Percentiles rank a stretch among this genome's conserved stretches.
Evolutionary conservation across 2,329 filamentous ascomycete genomes (phyloP).

Genomic region (Alternaria angustiovoidea): DNA sequence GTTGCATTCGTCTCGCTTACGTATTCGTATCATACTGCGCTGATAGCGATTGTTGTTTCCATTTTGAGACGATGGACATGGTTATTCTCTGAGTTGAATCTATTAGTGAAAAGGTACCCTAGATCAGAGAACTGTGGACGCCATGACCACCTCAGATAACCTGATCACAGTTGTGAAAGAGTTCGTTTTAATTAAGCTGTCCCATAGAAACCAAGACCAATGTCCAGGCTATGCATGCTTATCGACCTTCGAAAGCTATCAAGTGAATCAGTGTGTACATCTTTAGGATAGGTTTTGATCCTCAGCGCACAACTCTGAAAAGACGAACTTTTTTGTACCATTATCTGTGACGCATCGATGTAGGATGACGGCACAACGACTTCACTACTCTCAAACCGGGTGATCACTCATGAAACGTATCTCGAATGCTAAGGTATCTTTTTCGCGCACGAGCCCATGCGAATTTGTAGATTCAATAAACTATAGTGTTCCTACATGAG

Average conservation of each 20-base stretch:
- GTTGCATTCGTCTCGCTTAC: background rate
- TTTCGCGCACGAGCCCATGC: slow-evolving; percentile 38
- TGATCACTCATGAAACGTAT: background rate
- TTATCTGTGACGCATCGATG: background rate
- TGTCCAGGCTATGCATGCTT: too few relatives aligned
- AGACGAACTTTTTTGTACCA: too few relatives aligned
- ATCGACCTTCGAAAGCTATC: too few relatives aligned
- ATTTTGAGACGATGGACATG: background rate
- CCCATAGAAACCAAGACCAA: too few relatives aligned
- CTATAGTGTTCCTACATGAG: slow-evolving; percentile 23
- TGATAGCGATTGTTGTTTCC: background rate
- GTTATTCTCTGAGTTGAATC: background rate
- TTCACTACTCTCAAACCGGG: background rate
- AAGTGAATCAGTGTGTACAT: too few relatives aligned
- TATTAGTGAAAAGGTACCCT: background rate
- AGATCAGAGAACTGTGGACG: too few relatives aligned
- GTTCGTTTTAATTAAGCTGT: too few relatives aligned
- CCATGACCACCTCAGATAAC: background rate
- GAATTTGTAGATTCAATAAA: slow-evolving; percentile 23
- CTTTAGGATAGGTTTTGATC: too few relatives aligned
- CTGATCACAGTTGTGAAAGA: too few relatives aligned
- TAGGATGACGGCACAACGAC: background rate
- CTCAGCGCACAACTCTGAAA: too few relatives aligned
- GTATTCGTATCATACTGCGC: background rate
- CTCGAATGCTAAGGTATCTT: background rate